phyloP scores from a whole-genome alignment of 495 filamentous ascomycete genomes.

The Glarea lozoyensis region DNA sequence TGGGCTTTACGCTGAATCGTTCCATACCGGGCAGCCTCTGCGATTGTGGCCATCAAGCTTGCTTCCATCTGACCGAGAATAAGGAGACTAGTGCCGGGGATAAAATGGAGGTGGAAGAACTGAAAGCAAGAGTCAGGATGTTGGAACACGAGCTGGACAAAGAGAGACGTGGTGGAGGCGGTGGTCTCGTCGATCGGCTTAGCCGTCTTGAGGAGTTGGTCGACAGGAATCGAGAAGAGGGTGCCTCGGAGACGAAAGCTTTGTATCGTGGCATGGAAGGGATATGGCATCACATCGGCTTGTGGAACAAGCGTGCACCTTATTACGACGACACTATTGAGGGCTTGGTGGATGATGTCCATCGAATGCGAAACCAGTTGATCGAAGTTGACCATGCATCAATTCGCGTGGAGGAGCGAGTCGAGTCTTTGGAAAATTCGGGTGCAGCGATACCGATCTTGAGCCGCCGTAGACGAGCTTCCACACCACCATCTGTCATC shows the following conservation, averaged over 20 bases:
- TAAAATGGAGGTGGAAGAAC: constrained; percentile 32
- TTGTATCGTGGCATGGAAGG: constrained; percentile 41
- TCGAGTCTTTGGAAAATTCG: constrained; percentile 35
- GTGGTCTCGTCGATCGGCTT: constrained; percentile 31
- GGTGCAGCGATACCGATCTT: constrained; percentile 7
- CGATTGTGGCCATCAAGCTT: constrained; percentile 46
- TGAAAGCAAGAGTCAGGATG: constrained; percentile 35
- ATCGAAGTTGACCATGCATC: constrained; percentile 42
- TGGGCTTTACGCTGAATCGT: constrained; percentile 42
- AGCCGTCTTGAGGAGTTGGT: constrained; percentile 41
- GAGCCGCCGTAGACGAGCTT: constrained; percentile 23
- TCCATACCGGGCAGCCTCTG: constrained; percentile 40
- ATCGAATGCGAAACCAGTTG: constrained; percentile 31
- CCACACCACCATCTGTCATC: constrained; percentile 19
- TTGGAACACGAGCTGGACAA: constrained; percentile 38
- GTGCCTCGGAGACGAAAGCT: constrained; percentile 36
- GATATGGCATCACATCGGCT: constrained; percentile 39
- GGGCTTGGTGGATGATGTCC: constrained; percentile 33
- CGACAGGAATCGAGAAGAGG: constrained; percentile 40
- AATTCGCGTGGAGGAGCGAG: constrained; percentile 39
- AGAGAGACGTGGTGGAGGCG: constrained; percentile 28
- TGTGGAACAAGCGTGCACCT: constrained; percentile 30
- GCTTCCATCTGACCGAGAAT: constrained; percentile 40
- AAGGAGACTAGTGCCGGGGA: constrained; percentile 24
- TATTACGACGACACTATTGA: constrained; percentile 37